These are phyloP conservation scores for Xylaria sp. DNA, from an alignment of 2,329 filamentous ascomycete species.

Conservation along the genomic window DNA sequence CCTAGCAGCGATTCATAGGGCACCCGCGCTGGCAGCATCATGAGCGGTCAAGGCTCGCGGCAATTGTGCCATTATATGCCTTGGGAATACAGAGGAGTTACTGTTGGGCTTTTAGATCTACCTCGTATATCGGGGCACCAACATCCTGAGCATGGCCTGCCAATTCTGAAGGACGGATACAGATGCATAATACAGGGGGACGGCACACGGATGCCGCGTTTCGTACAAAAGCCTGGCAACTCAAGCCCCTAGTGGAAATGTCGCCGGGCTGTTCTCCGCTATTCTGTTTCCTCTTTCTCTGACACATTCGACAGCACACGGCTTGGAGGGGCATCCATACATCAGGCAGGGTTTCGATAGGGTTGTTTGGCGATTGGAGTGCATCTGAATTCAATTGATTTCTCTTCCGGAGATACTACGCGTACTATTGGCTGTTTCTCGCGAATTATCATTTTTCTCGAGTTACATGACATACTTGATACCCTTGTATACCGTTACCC, in stretches of 20 bases:
- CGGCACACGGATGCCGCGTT: slow-evolving; percentile 36
- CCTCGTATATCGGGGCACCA: slow-evolving; percentile 32
- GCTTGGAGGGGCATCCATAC: slow-evolving; percentile 47
- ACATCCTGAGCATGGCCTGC: slow-evolving; percentile 13
- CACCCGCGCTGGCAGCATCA: slow-evolving; percentile 41
- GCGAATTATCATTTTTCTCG: slow-evolving; percentile 11
- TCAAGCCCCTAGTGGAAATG: slow-evolving; percentile 38
- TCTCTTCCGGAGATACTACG: slow-evolving; percentile 40
- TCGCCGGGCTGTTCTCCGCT: slow-evolving; percentile 35
- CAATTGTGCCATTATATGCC: slow-evolving; percentile 38
- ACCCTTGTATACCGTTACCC: slow-evolving; percentile 12
- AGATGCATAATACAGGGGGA: slow-evolving; percentile 36
- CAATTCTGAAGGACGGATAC: slow-evolving; percentile 36
- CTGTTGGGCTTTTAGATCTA: slow-evolving; percentile 37
- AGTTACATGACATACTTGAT: slow-evolving; percentile 15
- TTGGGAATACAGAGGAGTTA: slow-evolving; percentile 36
- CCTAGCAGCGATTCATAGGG: slow-evolving; percentile 42
- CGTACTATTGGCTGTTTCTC: slow-evolving; percentile 9
- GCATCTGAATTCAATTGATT: slow-evolving; percentile 50
- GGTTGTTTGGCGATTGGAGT: slow-evolving; percentile 50
- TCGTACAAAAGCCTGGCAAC: slow-evolving; percentile 34
- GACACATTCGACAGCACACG: slow-evolving; percentile 45
- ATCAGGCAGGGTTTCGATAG: slow-evolving; percentile 49
- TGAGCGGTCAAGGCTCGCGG: slow-evolving; percentile 40
- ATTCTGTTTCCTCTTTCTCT: slow-evolving; percentile 46